Conservation (phyloP, 331 rosid genomes). For the Arachis monticola region DNA sequence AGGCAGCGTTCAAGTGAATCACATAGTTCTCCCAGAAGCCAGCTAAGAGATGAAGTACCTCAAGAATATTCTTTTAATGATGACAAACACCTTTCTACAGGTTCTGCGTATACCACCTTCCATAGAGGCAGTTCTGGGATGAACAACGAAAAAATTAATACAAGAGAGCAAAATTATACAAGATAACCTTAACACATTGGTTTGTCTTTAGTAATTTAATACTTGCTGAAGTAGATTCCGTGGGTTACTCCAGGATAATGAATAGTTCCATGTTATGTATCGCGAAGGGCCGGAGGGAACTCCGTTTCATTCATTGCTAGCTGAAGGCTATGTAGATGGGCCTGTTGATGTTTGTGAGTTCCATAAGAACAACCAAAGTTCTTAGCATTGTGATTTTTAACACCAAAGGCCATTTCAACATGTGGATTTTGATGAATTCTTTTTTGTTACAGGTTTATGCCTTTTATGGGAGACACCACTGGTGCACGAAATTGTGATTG, state of each 20-base stretch:
- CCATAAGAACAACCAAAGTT: too few relatives aligned
- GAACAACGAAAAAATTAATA: constrained; percentile 39
- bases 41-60: constrained; percentile 52
- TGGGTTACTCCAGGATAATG: background rate
- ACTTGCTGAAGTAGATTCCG: background rate
- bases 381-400: too few relatives aligned
- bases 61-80: constrained; percentile 42
- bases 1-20: constrained; percentile 65
- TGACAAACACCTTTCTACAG: constrained; percentile 44
- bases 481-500: too few relatives aligned
- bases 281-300: too few relatives aligned
- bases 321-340: too few relatives aligned
- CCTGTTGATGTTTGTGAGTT: too few relatives aligned
- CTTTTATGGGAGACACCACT: too few relatives aligned
- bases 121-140: constrained; percentile 43
- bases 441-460: too few relatives aligned
- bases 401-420: too few relatives aligned
- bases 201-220: background rate
- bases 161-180: constrained; percentile 39
- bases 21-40: constrained; percentile 43
- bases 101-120: constrained; percentile 37
- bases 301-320: too few relatives aligned
- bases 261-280: too few relatives aligned
- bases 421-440: background rate
- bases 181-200: background rate